Conservation (phyloP, 108 stramenopile species). For the Epipyxis sp. region DNA sequence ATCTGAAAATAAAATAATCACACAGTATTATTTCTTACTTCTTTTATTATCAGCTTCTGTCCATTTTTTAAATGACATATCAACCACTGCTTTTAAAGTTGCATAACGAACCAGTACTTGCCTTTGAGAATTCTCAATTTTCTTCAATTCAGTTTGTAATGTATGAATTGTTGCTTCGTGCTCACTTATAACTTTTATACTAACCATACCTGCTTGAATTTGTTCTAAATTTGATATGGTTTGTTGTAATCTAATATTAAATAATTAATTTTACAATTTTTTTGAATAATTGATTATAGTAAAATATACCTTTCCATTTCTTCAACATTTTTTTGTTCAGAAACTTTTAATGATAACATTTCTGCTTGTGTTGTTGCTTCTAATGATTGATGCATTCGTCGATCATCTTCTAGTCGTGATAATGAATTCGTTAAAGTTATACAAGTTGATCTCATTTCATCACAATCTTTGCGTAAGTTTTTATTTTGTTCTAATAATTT, state of each 20-base stretch:
- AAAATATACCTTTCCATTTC: conserved; percentile 14
- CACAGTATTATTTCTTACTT: no score
- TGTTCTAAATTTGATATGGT: neutral
- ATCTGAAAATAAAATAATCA: no score
- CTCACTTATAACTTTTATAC: neutral
- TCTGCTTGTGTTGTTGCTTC: neutral
- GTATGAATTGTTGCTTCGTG: neutral
- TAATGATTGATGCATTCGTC: neutral
- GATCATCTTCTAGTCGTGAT: conserved; percentile 5
- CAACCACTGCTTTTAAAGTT: neutral
- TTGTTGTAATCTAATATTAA: neutral
- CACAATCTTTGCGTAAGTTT: neutral
- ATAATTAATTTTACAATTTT: no score
- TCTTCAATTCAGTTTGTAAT: conserved; percentile 2
- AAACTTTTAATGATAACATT: neutral
- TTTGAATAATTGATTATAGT: neutral
- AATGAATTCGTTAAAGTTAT: neutral
- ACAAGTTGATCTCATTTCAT: neutral
- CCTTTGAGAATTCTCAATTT: neutral
- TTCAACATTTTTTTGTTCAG: neutral
- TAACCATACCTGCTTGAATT: neutral
- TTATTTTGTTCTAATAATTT: neutral
- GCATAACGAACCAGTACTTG: conserved; percentile 16
- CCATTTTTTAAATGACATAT: neutral
- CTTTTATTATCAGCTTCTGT: no score